Evolutionary conservation across 306 rosid species (phyloP).

Genomic region (Abrus precatorius): DNA sequence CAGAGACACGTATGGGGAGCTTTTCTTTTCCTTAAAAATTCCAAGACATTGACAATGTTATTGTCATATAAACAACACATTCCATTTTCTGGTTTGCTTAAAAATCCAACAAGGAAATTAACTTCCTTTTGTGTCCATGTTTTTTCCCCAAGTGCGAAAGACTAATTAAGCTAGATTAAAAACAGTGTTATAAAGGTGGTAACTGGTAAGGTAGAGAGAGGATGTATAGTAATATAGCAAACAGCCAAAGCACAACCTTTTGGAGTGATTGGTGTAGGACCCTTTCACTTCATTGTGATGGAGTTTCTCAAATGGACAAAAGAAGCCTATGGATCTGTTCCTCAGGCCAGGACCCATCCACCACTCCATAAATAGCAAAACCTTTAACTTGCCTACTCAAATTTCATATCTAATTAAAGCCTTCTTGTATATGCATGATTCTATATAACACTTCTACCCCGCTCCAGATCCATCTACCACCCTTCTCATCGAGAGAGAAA

Average conservation of each 20-base stretch:
- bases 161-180: conserved; percentile 7
- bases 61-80: not conserved
- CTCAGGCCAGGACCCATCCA: conserved; percentile 29
- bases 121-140: conserved; percentile 16
- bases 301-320: conserved; percentile 37
- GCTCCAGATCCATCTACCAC: conserved; percentile 35
- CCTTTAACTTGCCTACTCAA: conserved; percentile 26
- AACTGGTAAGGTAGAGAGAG: not conserved
- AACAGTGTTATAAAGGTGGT: conserved; percentile 34
- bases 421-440: conserved; percentile 5
- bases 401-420: conserved; percentile 29
- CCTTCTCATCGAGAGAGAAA: not conserved
- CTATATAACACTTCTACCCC: not conserved
- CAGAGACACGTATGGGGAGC: not conserved
- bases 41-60: conserved; percentile 25
- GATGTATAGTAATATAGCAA: not conserved
- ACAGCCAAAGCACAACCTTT: conserved; percentile 44
- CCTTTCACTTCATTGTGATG: conserved; percentile 22
- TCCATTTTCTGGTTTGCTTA: conserved; percentile 34
- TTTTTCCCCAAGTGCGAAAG: conserved; percentile 5
- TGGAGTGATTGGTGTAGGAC: conserved; percentile 50
- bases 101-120: conserved; percentile 9
- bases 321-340: conserved; percentile 21
- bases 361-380: conserved; percentile 15
- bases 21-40: not conserved